phyloP scores from a whole-genome alignment of 2,329 filamentous ascomycete species.

The Xylaria sp. region DNA sequence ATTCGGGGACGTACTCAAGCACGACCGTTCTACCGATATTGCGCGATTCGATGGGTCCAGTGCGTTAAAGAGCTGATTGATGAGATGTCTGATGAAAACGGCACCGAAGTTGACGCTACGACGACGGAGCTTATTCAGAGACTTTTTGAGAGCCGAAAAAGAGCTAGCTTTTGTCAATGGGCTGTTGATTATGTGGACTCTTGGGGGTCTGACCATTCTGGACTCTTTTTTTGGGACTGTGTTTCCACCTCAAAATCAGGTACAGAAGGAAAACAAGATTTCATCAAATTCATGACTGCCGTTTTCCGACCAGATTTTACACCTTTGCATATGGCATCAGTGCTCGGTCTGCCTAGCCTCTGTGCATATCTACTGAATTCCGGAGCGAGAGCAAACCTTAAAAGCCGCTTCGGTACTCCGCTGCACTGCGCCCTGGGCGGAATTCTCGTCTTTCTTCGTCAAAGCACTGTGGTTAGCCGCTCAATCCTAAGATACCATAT shows the following conservation, averaged over 20 bases:
- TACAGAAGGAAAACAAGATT: neutral
- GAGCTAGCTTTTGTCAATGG: slow-evolving; percentile 4
- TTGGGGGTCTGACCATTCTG: neutral
- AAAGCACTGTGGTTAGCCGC: too few relatives aligned
- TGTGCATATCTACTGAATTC: slow-evolving; percentile 7
- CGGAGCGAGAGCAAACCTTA: slow-evolving; percentile 17
- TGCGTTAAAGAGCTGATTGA: neutral
- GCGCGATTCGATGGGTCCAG: neutral
- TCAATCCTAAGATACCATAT: too few relatives aligned
- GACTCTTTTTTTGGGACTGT: neutral
- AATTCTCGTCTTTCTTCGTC: neutral
- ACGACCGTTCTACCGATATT: neutral
- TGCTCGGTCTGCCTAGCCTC: slow-evolving; percentile 7
- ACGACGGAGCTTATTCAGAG: slow-evolving; percentile 1
- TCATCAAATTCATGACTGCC: neutral
- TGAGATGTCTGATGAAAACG: neutral
- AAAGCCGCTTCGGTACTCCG: slow-evolving; percentile 18
- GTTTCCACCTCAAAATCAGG: too few relatives aligned
- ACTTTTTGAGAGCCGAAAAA: neutral
- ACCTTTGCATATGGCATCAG: slow-evolving; percentile 20
- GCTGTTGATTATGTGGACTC: neutral
- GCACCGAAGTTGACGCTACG: neutral
- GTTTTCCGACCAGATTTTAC: slow-evolving; percentile 20
- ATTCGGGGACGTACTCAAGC: neutral
- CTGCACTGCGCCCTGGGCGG: slow-evolving; percentile 18